Percentiles rank a stretch among this genome's conserved stretches.
Evolutionary conservation across 1,284 basidiomycete genomes (phyloP).

Genomic region (Gomphus sp.): DNA sequence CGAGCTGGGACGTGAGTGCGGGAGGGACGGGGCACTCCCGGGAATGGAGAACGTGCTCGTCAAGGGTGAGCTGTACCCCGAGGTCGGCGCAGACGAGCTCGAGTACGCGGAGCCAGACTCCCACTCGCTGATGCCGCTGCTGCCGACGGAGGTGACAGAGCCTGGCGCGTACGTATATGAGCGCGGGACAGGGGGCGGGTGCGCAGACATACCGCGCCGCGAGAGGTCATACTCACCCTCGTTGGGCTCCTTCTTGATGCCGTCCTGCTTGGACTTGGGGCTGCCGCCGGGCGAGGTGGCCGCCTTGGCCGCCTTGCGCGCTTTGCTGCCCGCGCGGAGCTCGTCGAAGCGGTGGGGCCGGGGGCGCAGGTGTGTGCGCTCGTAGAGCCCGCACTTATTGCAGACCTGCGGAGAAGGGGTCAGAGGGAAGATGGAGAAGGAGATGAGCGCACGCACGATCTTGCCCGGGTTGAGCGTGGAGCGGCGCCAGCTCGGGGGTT

Average conservation of each 20-base stretch:
- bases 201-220: conserved; percentile 36
- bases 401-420: conserved; percentile 32
- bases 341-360: conserved; percentile 77
- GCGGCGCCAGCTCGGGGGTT: conserved; percentile 77
- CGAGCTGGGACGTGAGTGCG: conserved; percentile 48
- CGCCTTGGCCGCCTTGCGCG: conserved; percentile 50
- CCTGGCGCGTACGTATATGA: conserved; percentile 1
- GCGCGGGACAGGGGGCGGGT: conserved; percentile 32
- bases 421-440: neutral
- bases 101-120: conserved; percentile 65
- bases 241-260: conserved; percentile 30
- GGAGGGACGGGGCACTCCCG: conserved; percentile 31
- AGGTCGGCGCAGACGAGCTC: conserved; percentile 48
- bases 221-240: conserved; percentile 31
- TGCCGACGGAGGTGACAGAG: conserved; percentile 15
- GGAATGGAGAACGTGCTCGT: conserved; percentile 42
- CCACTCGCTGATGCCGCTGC: conserved; percentile 57
- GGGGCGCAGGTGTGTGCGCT: conserved; percentile 73
- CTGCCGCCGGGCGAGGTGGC: conserved; percentile 11
- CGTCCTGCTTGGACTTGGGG: conserved; percentile 9
- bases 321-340: conserved; percentile 70
- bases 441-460: conserved; percentile 34
- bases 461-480: conserved; percentile 80
- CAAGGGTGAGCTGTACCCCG: conserved; percentile 50
- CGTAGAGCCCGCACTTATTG: conserved; percentile 83